Conservation (phyloP, 1,139 yeast species). For the Hyphopichia fennica region DNA sequence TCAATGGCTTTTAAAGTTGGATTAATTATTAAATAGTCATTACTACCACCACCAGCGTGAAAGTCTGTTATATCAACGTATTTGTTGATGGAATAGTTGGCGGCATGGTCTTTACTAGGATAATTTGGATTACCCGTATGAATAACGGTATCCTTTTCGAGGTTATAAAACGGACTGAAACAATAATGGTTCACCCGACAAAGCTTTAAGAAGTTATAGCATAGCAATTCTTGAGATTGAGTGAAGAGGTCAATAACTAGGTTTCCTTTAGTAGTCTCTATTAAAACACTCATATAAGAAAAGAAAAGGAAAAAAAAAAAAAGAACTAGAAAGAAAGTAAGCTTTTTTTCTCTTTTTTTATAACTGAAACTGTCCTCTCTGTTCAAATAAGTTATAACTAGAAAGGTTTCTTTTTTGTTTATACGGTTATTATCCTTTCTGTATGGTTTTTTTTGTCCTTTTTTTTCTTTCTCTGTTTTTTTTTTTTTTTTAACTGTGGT, state of each 20-base stretch:
- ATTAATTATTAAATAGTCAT: constrained; percentile 3
- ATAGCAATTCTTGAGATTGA: constrained; percentile 35
- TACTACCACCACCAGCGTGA: constrained; percentile 1
- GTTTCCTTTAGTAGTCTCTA: constrained; percentile 56
- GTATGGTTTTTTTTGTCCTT: too few relatives aligned
- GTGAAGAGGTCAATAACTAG: constrained; percentile 53
- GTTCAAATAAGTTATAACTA: neutral
- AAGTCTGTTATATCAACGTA: constrained; percentile 7
- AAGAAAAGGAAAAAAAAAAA: neutral
- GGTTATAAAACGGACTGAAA: constrained; percentile 48
- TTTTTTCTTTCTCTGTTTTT: too few relatives aligned
- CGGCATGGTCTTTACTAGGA: constrained; percentile 26
- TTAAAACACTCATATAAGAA: constrained; percentile 51
- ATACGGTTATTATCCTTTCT: too few relatives aligned
- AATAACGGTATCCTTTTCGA: constrained; percentile 36
- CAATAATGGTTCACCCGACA: constrained; percentile 56
- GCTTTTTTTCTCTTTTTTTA: too few relatives aligned
- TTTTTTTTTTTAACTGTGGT: constrained; percentile 1
- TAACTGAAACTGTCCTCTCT: too few relatives aligned
- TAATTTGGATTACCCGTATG: constrained; percentile 51
- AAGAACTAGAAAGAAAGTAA: too few relatives aligned
- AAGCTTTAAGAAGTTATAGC: constrained; percentile 53
- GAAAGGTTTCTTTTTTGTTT: neutral
- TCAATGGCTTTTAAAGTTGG: neutral
- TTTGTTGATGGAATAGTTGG: constrained; percentile 18